Percentiles rank a stretch among this genome's conserved stretches.
Conservation (phyloP, 176 grass and related monocot genomes). For the Triticum turgidum region DNA sequence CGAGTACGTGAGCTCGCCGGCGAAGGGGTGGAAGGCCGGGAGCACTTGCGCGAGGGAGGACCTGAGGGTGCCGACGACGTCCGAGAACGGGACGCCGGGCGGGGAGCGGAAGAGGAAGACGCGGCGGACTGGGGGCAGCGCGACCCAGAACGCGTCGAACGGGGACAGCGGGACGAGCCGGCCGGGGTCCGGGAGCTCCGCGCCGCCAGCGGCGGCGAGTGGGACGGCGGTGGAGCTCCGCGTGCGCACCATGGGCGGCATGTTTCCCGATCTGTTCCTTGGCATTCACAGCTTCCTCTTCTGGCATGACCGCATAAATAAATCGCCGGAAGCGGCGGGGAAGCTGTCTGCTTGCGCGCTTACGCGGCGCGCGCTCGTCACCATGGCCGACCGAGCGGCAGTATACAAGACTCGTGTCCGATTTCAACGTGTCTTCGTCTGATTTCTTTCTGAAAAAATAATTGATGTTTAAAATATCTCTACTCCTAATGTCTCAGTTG, state of each 20-base stretch:
- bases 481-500: too few relatives aligned
- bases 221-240: background rate
- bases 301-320: background rate
- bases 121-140: conserved; percentile 16
- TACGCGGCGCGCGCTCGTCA: background rate
- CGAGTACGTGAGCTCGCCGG: conserved; percentile 4
- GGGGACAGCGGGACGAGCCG: conserved; percentile 4
- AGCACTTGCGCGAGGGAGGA: conserved; percentile 20
- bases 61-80: background rate
- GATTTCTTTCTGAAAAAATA: background rate
- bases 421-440: background rate
- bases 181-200: background rate
- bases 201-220: background rate
- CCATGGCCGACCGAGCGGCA: background rate
- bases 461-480: too few relatives aligned
- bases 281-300: background rate
- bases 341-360: background rate
- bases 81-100: background rate
- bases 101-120: conserved; percentile 30
- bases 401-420: background rate
- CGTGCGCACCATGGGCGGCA: conserved; percentile 13
- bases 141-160: conserved; percentile 17
- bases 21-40: conserved; percentile 31
- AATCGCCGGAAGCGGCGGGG: background rate
- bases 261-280: background rate